Evolutionary conservation across 176 grass and related monocot genomes (phyloP).

Genomic region (Musa schizocarpa): DNA sequence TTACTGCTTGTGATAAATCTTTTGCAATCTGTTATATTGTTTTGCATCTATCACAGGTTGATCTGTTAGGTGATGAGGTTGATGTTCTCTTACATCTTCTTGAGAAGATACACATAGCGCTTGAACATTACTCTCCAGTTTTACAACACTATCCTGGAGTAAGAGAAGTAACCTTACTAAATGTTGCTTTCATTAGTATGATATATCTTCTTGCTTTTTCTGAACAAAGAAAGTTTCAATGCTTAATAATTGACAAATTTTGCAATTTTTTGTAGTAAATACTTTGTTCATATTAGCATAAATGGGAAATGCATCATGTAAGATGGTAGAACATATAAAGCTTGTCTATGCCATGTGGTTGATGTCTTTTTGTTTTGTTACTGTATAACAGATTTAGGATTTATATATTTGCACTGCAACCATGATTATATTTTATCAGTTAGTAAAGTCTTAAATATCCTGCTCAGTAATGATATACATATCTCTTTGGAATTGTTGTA

Average conservation of each 20-base stretch:
- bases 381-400: neutral
- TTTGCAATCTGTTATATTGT: neutral
- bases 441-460: neutral
- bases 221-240: neutral
- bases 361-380: neutral
- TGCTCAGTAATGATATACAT: neutral
- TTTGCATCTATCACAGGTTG: slow-evolving; percentile 32
- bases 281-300: neutral
- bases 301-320: neutral
- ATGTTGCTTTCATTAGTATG: neutral
- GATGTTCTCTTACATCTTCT: slow-evolving; percentile 52
- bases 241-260: neutral
- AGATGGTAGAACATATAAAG: neutral
- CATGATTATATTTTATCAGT: neutral
- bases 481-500: neutral
- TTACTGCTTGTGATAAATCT: neutral
- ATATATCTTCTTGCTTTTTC: slow-evolving; percentile 9
- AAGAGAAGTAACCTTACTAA: slow-evolving; percentile 11
- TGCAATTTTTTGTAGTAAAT: neutral
- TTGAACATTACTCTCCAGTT: slow-evolving; percentile 69
- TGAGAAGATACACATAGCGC: slow-evolving; percentile 57
- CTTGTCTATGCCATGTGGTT: neutral
- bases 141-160: slow-evolving; percentile 59
- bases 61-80: slow-evolving; percentile 76
- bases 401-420: neutral